Evolutionary conservation across 108 stramenopile species (phyloP).

Genomic region (Nannochloropsis gaditana): DNA sequence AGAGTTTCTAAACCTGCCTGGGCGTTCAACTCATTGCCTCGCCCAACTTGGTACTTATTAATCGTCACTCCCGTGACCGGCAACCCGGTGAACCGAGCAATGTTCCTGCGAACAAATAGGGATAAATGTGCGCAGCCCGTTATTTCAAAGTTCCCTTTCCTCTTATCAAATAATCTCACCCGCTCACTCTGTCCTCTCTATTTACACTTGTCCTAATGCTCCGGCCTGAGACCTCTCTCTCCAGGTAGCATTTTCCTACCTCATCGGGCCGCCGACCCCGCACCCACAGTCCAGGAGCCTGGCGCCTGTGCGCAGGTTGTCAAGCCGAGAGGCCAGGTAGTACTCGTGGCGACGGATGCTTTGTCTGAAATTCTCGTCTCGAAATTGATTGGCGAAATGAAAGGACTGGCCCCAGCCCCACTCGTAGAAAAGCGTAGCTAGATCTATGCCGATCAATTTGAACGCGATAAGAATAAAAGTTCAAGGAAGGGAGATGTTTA

Average conservation of each 20-base stretch:
- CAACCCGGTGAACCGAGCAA: slow-evolving; percentile 53
- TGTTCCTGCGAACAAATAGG: slow-evolving; percentile 36
- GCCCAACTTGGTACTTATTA: slow-evolving; percentile 70
- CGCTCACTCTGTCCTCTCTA: too few relatives aligned
- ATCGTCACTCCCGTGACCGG: slow-evolving; percentile 69
- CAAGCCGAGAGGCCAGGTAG: slow-evolving; percentile 53
- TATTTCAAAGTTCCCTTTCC: too few relatives aligned
- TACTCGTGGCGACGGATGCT: slow-evolving; percentile 57
- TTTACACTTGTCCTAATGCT: too few relatives aligned
- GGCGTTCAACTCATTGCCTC: slow-evolving; percentile 71
- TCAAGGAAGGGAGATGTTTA: background rate
- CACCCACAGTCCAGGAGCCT: slow-evolving; percentile 56
- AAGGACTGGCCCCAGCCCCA: slow-evolving; percentile 59
- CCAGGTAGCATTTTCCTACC: background rate
- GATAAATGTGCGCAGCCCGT: too few relatives aligned
- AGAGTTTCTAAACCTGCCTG: slow-evolving; percentile 37
- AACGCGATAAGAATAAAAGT: background rate
- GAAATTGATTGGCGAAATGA: slow-evolving; percentile 53
- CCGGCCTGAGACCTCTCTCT: background rate
- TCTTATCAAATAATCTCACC: too few relatives aligned
- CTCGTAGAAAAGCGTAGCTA: slow-evolving; percentile 58
- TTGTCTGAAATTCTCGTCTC: slow-evolving; percentile 48
- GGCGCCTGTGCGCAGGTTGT: slow-evolving; percentile 42
- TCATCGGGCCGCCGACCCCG: slow-evolving; percentile 55
- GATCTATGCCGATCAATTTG: slow-evolving; percentile 21